Base-by-base conservation (phyloP, 176 grass and related monocot species). In the Saccharum officinarum region DNA sequence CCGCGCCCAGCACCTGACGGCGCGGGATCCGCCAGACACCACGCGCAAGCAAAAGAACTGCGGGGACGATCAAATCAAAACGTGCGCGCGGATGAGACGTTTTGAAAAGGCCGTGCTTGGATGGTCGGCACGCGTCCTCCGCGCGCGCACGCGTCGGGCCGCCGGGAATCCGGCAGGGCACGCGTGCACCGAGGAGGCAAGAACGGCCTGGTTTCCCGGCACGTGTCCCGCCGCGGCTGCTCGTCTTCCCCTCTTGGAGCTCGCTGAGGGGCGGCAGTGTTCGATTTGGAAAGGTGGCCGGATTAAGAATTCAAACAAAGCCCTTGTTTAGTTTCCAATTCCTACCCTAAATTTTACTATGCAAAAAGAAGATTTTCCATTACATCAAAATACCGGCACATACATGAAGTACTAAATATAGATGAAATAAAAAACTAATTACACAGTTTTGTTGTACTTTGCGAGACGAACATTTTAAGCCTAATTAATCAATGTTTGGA, bases 121-220 rank as follows among this genome's bases (percentile, higher is more conserved):
- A 37, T 5, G 80, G 37, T 4, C 75, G 30, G 14, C 89, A 87
- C 80, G 89, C 84, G 88, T 50, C 45, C 45, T 10, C 37, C 8
- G 9, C 0, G 0, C 16, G 38, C 2, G 8, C 62, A 65, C 62
- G 62, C 63, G 63, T 66, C 7, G 67, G 0, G 0, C 31, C 33
- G 1, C 7, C 11, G 18, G 62, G 47, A 71, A 37, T 61, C 38
- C 66, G 20, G 28, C 30, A 1, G 37, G 63, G 75, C 89, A 80
- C 89, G 89, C 75, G 76, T 42, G 16, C 52, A 33, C 38, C 8
- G 6, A 6, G 1, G 54, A 60, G 8, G 57, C 57, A 23, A 62
- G 8, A 18, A n/a, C 76, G 76, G 45, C 82, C 68, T 26, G 68
- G 10, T 9, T n/a, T 9, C 31, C 75, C 23, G 75, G 31, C 67